Percentiles rank a stretch among this genome's conserved stretches.
These are phyloP conservation scores for Biscogniauxia mediterranea DNA, from an alignment of 2,329 filamentous ascomycete genomes.

Conservation along the genomic window DNA sequence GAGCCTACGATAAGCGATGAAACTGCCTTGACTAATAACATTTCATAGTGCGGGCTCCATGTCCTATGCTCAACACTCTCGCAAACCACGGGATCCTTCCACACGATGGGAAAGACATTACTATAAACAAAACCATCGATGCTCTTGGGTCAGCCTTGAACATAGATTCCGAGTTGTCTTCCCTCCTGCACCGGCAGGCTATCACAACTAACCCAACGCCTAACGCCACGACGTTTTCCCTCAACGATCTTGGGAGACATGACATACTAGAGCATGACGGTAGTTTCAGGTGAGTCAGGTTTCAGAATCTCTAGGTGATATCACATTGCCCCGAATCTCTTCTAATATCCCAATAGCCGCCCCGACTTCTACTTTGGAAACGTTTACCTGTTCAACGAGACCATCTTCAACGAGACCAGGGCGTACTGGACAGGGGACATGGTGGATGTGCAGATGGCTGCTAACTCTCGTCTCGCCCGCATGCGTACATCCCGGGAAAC, in stretches of 20 bases:
- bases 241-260: constrained; percentile 41
- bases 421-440: constrained; percentile 45
- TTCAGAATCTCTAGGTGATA: not conserved
- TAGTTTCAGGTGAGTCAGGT: constrained; percentile 35
- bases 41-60: constrained; percentile 39
- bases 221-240: constrained; percentile 42
- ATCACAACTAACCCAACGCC: constrained; percentile 41
- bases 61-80: constrained; percentile 50
- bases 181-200: constrained; percentile 43
- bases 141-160: constrained; percentile 41
- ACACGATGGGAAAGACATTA: constrained; percentile 43
- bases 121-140: constrained; percentile 35
- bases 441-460: constrained; percentile 40
- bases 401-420: constrained; percentile 44
- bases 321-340: not conserved
- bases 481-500: constrained; percentile 8
- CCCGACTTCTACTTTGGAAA: constrained; percentile 49
- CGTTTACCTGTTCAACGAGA: constrained; percentile 51
- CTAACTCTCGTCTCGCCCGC: constrained; percentile 26
- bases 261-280: constrained; percentile 50
- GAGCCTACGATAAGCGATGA: not conserved
- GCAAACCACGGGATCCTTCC: constrained; percentile 49
- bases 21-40: not conserved
- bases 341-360: constrained; percentile 32
- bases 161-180: constrained; percentile 40